Base-by-base conservation (phyloP, 1,139 yeast genomes). In the Pichia terricola region DNA sequence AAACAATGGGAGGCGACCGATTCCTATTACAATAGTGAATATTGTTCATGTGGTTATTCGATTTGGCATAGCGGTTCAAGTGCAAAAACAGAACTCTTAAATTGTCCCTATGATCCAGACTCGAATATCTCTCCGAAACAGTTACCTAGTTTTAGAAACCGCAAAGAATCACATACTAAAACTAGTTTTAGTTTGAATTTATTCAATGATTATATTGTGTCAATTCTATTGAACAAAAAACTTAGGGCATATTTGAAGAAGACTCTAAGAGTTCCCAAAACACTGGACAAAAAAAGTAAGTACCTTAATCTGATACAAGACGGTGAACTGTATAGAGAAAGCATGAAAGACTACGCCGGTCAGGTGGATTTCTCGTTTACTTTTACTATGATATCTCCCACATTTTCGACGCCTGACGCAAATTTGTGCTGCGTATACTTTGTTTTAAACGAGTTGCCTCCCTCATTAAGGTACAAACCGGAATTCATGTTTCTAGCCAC, bases 361-460 rank as follows among this genome's bases (percentile, higher is more conserved):
- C 38, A 41, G 22, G 22, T 46, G n/a, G 49, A 46, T 42, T 46
- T 46, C 38, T 41, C 38, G 2, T 44, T 46, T 8, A 46, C 49
- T 5, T 44, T 46, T 8, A 41, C 47, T n/a, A 22, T 46, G 28
- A 25, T 42, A 22, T 35, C 44, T 3, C 35, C 35, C 6, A n/a
- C 11, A 34, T 34, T 10, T 11, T 22, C 25, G 25, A 34, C 35
- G 8, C 6, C 11, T 6, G 22, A 22, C 11, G 6, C 16, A n/a
- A 38, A 37, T 32, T 33, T 35, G 9, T 38, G 34, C 10, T 22
- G 38, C 9, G 8, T 45, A n/a, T 44, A 36, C 22, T 41, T 46
- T 28, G 31, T 41, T 16, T 22, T 46, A 3, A 46, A 46, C 30
- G 49, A 46, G 28, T 34, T 46, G 16, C 49, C 49, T 2, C 28